These are phyloP conservation scores for Pythium sp. DNA, from an alignment of 352 stramenopile species.

Conservation along the genomic window DNA sequence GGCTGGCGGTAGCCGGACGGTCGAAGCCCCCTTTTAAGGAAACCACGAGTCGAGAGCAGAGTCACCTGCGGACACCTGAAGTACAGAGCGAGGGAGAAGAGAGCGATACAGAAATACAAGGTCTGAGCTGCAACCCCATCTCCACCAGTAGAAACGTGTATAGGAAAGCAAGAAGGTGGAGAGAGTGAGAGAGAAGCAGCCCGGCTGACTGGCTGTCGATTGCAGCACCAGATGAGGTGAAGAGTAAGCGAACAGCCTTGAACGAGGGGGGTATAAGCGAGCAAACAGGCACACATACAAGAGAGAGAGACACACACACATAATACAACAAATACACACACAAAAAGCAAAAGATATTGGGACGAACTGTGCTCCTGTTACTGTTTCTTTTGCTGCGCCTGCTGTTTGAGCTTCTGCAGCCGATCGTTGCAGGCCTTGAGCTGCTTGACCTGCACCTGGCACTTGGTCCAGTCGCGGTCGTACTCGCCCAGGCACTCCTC, in stretches of 20 bases:
- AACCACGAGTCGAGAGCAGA: background rate
- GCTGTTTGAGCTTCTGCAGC: constrained; percentile 41
- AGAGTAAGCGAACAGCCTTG: background rate
- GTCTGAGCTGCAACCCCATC: background rate
- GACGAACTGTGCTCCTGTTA: background rate
- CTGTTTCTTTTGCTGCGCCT: background rate
- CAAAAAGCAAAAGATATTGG: background rate
- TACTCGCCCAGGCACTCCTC: constrained; percentile 81
- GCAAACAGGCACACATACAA: background rate
- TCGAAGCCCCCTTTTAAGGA: constrained; percentile 67
- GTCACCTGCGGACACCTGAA: background rate
- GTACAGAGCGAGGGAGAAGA: background rate
- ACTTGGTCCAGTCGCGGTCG: constrained; percentile 87
- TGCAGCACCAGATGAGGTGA: background rate
- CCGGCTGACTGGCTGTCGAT: background rate
- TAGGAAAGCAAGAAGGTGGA: background rate
- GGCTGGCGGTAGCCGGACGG: constrained; percentile 43
- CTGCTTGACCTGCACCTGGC: constrained; percentile 74
- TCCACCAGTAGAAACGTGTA: background rate
- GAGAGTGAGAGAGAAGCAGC: background rate
- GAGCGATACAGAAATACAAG: background rate
- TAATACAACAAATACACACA: constrained; percentile 2
- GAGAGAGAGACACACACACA: background rate
- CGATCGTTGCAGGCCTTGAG: constrained; percentile 79
- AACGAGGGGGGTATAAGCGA: background rate